Evolutionary conservation across 108 stramenopile genomes (phyloP).

Genomic region (Nitzschia sp.): DNA sequence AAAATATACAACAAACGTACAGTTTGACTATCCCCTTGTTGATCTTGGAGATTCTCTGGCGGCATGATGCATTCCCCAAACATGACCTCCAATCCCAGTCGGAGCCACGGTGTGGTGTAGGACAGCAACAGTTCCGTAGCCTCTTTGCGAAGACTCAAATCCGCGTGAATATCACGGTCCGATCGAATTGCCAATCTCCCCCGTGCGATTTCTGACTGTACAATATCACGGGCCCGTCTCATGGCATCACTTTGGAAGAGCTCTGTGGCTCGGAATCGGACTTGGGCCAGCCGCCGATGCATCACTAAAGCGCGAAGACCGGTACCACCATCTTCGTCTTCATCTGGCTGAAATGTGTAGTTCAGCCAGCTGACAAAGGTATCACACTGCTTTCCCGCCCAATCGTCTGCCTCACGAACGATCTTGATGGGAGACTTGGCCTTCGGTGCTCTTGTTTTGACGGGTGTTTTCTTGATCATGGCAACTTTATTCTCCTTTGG

Average conservation of each 20-base stretch:
- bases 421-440: neutral
- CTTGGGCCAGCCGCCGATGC: conserved; percentile 46
- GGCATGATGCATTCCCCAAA: conserved; percentile 68
- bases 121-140: conserved; percentile 75
- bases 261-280: conserved; percentile 26
- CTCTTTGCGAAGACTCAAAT: conserved; percentile 70
- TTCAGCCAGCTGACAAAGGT: conserved; percentile 82
- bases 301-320: conserved; percentile 38
- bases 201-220: conserved; percentile 65
- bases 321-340: conserved; percentile 31
- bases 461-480: conserved; percentile 19
- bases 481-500: conserved; percentile 7
- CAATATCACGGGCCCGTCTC: conserved; percentile 32
- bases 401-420: conserved; percentile 30
- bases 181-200: conserved; percentile 72
- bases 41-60: neutral
- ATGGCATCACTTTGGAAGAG: conserved; percentile 54
- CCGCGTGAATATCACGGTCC: conserved; percentile 84
- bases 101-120: conserved; percentile 89
- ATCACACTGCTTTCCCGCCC: conserved; percentile 78
- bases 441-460: neutral
- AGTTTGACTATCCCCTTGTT: neutral
- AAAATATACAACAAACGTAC: too few relatives aligned
- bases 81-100: conserved; percentile 86
- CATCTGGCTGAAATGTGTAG: conserved; percentile 64